These are phyloP conservation scores for Tricholoma hemisulphureum DNA, from an alignment of 768 basidiomycete species.

Conservation along the genomic window DNA sequence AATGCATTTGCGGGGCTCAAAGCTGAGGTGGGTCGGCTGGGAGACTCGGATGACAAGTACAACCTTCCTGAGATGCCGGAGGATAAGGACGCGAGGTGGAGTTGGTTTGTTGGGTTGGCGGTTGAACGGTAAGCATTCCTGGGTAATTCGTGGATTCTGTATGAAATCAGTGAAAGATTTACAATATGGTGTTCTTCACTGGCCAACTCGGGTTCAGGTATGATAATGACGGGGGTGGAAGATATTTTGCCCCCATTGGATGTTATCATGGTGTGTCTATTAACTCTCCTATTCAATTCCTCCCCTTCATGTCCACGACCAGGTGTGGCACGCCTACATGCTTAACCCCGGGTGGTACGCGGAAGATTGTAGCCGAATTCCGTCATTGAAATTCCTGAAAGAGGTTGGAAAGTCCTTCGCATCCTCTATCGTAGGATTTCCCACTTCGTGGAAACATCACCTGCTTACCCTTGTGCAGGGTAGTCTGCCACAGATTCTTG, in stretches of 20 bases:
- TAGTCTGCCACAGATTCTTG: neutral
- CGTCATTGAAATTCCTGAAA: neutral
- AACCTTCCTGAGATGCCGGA: neutral
- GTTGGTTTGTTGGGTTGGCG: conserved; percentile 14
- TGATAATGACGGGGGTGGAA: neutral
- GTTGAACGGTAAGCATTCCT: conserved; percentile 12
- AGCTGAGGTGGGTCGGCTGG: too few species aligned
- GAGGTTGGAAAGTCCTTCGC: conserved; percentile 1
- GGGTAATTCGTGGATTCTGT: neutral
- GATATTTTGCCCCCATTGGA: conserved; percentile 1
- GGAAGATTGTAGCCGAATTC: conserved; percentile 9
- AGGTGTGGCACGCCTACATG: conserved; percentile 19
- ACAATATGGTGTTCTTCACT: neutral
- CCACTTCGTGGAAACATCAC: neutral
- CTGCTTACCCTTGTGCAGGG: neutral
- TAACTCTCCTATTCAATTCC: too few species aligned
- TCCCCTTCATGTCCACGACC: too few species aligned
- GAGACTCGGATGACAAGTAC: too few species aligned
- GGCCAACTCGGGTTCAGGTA: neutral
- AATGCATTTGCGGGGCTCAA: too few species aligned
- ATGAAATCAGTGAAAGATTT: neutral
- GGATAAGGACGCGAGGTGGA: conserved; percentile 11
- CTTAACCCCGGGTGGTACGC: conserved; percentile 17
- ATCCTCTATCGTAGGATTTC: neutral
- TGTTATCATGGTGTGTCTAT: conserved; percentile 2